Percentiles rank a stretch among this genome's conserved stretches.
Conservation (phyloP, 805 yeast species). For the Metschnikowia kunwiensis region DNA sequence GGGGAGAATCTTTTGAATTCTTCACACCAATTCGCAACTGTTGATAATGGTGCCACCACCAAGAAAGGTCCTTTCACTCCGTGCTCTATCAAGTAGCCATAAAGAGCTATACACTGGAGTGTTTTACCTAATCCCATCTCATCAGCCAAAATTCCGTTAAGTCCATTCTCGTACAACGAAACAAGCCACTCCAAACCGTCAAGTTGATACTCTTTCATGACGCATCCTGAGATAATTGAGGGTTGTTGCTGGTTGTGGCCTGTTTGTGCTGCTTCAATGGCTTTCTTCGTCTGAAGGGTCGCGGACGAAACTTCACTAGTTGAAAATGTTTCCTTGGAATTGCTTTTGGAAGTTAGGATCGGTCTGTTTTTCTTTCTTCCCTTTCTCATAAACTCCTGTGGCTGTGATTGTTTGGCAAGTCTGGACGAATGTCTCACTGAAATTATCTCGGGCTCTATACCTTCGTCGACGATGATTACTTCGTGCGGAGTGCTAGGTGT, state of each 20-base stretch:
- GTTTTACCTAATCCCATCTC: slow-evolving; percentile 98
- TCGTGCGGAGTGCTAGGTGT: too few species aligned
- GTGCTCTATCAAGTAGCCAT: slow-evolving; percentile 73
- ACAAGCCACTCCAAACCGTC: slow-evolving; percentile 91
- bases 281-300: slow-evolving; percentile 21
- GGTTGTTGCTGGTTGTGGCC: slow-evolving; percentile 31
- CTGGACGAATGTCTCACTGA: slow-evolving; percentile 2
- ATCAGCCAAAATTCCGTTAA: slow-evolving; percentile 93
- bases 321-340: slow-evolving; percentile 1
- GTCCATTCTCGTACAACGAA: slow-evolving; percentile 86
- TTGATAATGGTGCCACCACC: slow-evolving; percentile 78
- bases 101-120: slow-evolving; percentile 75
- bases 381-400: background rate
- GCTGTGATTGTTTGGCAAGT: background rate
- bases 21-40: slow-evolving; percentile 78
- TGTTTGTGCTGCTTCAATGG: slow-evolving; percentile 27
- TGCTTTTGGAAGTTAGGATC: background rate
- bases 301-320: slow-evolving; percentile 16
- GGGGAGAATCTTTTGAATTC: slow-evolving; percentile 80
- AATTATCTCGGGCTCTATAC: too few species aligned
- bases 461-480: too few species aligned
- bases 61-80: slow-evolving; percentile 77
- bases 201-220: slow-evolving; percentile 77
- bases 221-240: slow-evolving; percentile 42
- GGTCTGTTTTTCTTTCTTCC: background rate